Conservation (phyloP, 139 green algal genomes). For the Coelastrella sp. region DNA sequence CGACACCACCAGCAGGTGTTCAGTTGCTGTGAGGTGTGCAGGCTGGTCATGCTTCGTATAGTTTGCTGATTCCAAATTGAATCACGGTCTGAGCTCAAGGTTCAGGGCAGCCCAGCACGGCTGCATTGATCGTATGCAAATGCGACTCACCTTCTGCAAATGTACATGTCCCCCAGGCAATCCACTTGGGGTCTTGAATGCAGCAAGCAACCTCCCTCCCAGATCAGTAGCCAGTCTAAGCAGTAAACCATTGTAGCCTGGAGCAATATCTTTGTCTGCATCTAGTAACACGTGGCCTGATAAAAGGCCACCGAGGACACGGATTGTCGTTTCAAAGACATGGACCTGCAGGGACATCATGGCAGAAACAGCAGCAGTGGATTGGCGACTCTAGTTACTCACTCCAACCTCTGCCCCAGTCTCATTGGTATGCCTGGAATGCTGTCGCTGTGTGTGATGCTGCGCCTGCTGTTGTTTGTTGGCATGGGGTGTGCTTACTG, state of each 20-base stretch:
- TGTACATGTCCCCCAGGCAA: slow-evolving; percentile 81
- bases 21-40: too few relatives aligned
- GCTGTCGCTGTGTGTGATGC: too few relatives aligned
- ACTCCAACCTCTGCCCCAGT: too few relatives aligned
- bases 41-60: too few relatives aligned
- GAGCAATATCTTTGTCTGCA: slow-evolving; percentile 5
- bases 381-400: neutral
- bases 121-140: too few relatives aligned
- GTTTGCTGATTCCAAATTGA: too few relatives aligned
- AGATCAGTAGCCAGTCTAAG: slow-evolving; percentile 77
- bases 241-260: slow-evolving; percentile 70
- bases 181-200: slow-evolving; percentile 85
- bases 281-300: slow-evolving; percentile 73
- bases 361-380: neutral
- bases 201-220: slow-evolving; percentile 81
- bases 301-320: slow-evolving; percentile 92
- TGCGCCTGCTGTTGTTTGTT: neutral
- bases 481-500: too few relatives aligned
- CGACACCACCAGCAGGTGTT: too few relatives aligned
- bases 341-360: slow-evolving; percentile 58
- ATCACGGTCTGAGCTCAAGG: too few relatives aligned
- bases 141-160: slow-evolving; percentile 62
- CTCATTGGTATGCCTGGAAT: too few relatives aligned
- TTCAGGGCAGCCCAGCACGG: too few relatives aligned
- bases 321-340: slow-evolving; percentile 97